Evolutionary conservation across 73 alveolate genomes (phyloP).

Genomic region (Uronychia setigera): DNA sequence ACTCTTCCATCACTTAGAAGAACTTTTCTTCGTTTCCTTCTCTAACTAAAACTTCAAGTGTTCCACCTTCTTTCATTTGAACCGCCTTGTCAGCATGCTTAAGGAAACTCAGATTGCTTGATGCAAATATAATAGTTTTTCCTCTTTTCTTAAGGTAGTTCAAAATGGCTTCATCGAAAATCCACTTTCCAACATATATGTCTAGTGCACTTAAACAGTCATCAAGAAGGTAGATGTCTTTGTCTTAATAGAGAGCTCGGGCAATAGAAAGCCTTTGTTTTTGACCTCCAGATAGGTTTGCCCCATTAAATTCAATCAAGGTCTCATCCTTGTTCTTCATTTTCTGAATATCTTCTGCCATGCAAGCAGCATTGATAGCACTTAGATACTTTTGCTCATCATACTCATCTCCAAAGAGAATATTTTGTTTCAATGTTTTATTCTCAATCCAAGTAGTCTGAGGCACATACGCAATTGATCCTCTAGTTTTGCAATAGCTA

Average conservation of each 20-base stretch:
- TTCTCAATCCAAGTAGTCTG: slow-evolving; percentile 63
- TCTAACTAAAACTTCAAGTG: not conserved
- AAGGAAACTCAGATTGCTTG: not conserved
- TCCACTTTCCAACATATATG: slow-evolving; percentile 42
- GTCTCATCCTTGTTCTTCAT: slow-evolving; percentile 47
- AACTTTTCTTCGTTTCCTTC: not conserved
- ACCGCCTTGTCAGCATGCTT: not conserved
- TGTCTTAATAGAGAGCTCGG: slow-evolving; percentile 60
- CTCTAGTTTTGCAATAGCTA: not conserved
- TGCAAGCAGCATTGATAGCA: slow-evolving; percentile 30
- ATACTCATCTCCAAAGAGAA: slow-evolving; percentile 43
- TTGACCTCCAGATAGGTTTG: slow-evolving; percentile 75
- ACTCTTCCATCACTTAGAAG: not conserved
- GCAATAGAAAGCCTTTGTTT: slow-evolving; percentile 71
- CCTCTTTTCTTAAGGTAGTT: not conserved
- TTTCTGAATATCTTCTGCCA: slow-evolving; percentile 39
- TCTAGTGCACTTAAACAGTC: slow-evolving; percentile 73
- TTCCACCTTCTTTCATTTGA: not conserved
- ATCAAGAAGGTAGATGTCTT: slow-evolving; percentile 72
- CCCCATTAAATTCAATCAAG: slow-evolving; percentile 42
- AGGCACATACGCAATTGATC: slow-evolving; percentile 49
- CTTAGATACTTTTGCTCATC: slow-evolving; percentile 27
- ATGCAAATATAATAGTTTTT: not conserved
- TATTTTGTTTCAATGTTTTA: slow-evolving; percentile 53
- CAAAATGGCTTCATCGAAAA: slow-evolving; percentile 46